Base-by-base conservation (phyloP, 768 basidiomycete genomes). In the Sistotremastrum niveocremeum region DNA sequence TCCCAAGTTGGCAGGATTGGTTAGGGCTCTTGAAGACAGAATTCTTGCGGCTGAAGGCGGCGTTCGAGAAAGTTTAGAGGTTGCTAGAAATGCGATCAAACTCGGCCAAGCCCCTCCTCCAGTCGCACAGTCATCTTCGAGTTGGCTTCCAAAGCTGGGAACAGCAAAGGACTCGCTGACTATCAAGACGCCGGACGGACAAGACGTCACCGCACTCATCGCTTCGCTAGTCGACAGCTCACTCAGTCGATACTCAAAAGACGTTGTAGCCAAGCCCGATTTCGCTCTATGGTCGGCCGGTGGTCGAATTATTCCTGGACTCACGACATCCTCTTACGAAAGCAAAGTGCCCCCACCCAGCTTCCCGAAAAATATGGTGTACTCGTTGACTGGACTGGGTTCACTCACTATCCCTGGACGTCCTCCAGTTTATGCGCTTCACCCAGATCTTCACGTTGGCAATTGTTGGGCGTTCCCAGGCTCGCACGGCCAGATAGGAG, bases 391-490 rank as follows among this genome's bases (percentile, higher is more conserved):
- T 0, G 82, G 82, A 34, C 44, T 56, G 41, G 68, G 69, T 39
- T 76, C 74, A 12, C 69, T 71, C 52, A 68, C 77, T 37, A 62
- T 79, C 39, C 20, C 20, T 20, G 91, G 88, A n/a, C 76, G 79
- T 10, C 76, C 87, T 1, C 91, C 94, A 1, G 76, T 89, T 42
- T 83, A 76, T 0, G 88, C 87, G 3, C 68, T 99, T n/a, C 84
- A 94, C 56, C 81, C 86, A 48, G 88, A 95, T 50, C 66, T 70
- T 30, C 74, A 82, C 46, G 78, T 77, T 34, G 94, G 95, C 3
- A 73, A 81, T 46, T 99, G 94, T 63, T 99, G 94, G 91, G 87
- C 94, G 1, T 89, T 98, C 65, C 66, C 65, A 4, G 93, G 93
- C 0, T 55, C 69, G 11, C 60, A 73, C 41, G 94, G 93, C 3